These are phyloP conservation scores for Trichoderma reesei DNA, from an alignment of 495 filamentous ascomycete genomes.

Conservation along the genomic window DNA sequence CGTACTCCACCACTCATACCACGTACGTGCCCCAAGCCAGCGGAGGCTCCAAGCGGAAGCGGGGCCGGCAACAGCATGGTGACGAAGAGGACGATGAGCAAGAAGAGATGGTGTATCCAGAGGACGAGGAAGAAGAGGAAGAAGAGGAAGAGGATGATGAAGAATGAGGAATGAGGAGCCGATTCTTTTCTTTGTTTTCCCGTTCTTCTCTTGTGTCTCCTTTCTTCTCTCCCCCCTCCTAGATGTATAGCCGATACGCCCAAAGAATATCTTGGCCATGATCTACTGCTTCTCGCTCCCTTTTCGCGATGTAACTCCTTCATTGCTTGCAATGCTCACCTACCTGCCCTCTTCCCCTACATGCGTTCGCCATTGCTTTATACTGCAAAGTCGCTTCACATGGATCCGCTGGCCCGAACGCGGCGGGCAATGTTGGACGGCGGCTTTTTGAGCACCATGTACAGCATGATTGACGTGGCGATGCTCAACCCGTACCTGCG, in stretches of 20 bases:
- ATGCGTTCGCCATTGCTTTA: too few relatives aligned
- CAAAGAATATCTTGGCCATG: too few relatives aligned
- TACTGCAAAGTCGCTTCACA: too few relatives aligned
- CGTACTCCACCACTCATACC: too few relatives aligned
- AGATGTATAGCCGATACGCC: too few relatives aligned
- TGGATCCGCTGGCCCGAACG: slow-evolving; percentile 71
- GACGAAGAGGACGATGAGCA: not conserved
- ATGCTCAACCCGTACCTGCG: slow-evolving; percentile 77
- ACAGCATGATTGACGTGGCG: slow-evolving; percentile 90
- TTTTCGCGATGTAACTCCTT: too few relatives aligned
- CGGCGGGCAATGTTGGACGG: slow-evolving; percentile 61
- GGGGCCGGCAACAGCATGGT: not conserved
- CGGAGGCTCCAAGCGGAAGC: not conserved
- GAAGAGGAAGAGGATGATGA: slow-evolving; percentile 23
- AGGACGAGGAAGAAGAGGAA: slow-evolving; percentile 16
- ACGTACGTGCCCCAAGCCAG: too few relatives aligned
- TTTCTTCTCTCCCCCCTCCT: not conserved
- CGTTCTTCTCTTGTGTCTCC: not conserved
- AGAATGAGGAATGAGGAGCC: slow-evolving; percentile 17
- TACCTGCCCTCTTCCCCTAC: too few relatives aligned
- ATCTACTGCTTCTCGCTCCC: too few relatives aligned
- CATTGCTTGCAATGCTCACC: too few relatives aligned
- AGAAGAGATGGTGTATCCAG: not conserved
- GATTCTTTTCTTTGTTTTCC: too few relatives aligned
- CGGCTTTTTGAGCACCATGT: slow-evolving; percentile 81